phyloP scores from a whole-genome alignment of 139 green algal species.

The Chlorokybus atmophyticus region DNA sequence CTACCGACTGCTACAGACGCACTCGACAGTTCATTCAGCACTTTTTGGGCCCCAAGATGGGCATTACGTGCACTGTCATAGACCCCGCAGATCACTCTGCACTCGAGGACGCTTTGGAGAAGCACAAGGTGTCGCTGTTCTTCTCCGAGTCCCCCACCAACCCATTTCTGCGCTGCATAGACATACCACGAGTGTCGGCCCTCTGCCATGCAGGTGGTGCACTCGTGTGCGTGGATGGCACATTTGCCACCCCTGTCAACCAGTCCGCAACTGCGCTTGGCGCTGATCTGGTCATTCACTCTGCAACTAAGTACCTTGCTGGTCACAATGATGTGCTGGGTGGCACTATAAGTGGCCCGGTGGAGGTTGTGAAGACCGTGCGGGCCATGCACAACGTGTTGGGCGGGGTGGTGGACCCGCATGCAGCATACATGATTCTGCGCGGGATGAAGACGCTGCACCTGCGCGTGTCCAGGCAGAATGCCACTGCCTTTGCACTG shows the following conservation, averaged over 20 bases:
- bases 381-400: slow-evolving; percentile 93
- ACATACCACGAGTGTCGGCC: slow-evolving; percentile 65
- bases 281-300: slow-evolving; percentile 96
- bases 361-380: slow-evolving; percentile 54
- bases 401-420: slow-evolving; percentile 84
- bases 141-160: slow-evolving; percentile 99
- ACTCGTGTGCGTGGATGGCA: slow-evolving; percentile 86
- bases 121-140: slow-evolving; percentile 71
- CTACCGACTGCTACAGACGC: slow-evolving; percentile 95
- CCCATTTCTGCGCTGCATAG: slow-evolving; percentile 95
- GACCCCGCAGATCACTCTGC: slow-evolving; percentile 77
- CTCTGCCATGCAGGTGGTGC: slow-evolving; percentile 63
- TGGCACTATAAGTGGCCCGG: slow-evolving; percentile 62
- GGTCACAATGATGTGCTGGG: slow-evolving; percentile 98
- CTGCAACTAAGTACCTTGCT: slow-evolving; percentile 94
- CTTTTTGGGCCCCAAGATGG: slow-evolving; percentile 94
- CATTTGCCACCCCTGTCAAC: slow-evolving; percentile 93
- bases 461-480: slow-evolving; percentile 77
- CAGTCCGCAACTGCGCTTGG: slow-evolving; percentile 59
- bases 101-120: slow-evolving; percentile 43
- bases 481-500: slow-evolving; percentile 52
- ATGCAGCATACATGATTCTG: slow-evolving; percentile 90
- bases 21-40: slow-evolving; percentile 98
- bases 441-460: slow-evolving; percentile 94
- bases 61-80: slow-evolving; percentile 82